These are phyloP conservation scores for Nannizziopsis barbatae DNA, from an alignment of 2,329 filamentous ascomycete species.

Conservation along the genomic window DNA sequence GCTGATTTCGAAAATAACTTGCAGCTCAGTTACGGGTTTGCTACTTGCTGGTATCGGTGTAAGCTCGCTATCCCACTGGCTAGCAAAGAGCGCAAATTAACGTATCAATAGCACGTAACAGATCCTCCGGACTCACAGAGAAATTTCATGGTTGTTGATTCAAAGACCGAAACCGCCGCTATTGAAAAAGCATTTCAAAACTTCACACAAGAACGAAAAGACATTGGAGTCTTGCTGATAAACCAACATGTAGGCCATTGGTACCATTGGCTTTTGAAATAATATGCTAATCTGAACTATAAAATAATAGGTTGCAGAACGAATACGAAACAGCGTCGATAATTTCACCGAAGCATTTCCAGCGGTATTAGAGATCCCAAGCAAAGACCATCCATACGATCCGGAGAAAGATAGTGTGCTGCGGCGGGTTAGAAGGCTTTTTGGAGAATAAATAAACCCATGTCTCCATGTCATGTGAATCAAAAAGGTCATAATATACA, in stretches of 20 bases:
- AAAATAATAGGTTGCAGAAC: constrained; percentile 65
- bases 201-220: constrained; percentile 83
- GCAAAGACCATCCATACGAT: constrained; percentile 97
- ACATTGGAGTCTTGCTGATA: constrained; percentile 92
- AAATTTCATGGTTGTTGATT: constrained; percentile 95
- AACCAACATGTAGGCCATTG: constrained; percentile 73
- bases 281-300: neutral
- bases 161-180: constrained; percentile 74
- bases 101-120: constrained; percentile 63
- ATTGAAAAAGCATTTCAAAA: constrained; percentile 85
- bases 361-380: constrained; percentile 91
- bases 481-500: no score
- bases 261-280: neutral
- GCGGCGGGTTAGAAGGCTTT: constrained; percentile 66
- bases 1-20: neutral
- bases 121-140: constrained; percentile 79
- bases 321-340: constrained; percentile 83
- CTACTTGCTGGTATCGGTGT: constrained; percentile 93
- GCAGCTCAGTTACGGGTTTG: constrained; percentile 86
- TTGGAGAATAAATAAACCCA: constrained; percentile 42
- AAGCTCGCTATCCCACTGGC: constrained; percentile 25
- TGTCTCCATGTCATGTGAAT: neutral
- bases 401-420: constrained; percentile 97
- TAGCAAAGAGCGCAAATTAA: neutral
- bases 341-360: constrained; percentile 90